phyloP scores from a whole-genome alignment of 192 early-diverging fungal genomes.

The Coemansia sp. region DNA sequence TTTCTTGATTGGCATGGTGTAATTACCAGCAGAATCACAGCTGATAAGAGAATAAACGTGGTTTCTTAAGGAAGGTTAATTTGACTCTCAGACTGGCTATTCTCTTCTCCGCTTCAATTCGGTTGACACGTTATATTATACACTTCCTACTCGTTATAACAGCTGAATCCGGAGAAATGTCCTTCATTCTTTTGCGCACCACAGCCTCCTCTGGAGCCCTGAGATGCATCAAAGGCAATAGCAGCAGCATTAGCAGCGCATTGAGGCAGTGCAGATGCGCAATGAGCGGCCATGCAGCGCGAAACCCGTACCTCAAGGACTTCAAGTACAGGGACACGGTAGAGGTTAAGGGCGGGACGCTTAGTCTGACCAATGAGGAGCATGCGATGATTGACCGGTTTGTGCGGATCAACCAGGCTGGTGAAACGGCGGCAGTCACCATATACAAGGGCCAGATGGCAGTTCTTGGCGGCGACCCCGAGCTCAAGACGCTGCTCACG shows the following conservation, averaged over 20 bases:
- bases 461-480: slow-evolving; percentile 68
- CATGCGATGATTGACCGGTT: slow-evolving; percentile 66
- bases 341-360: slow-evolving; percentile 21
- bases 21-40: no score
- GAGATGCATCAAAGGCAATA: not conserved
- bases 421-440: slow-evolving; percentile 92
- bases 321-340: slow-evolving; percentile 35
- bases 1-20: no score
- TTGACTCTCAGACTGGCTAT: no score
- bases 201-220: not conserved
- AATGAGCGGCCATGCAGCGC: slow-evolving; percentile 37
- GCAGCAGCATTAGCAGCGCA: not conserved
- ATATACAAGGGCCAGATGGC: slow-evolving; percentile 97
- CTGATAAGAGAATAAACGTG: no score
- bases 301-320: slow-evolving; percentile 47
- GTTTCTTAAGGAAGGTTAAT: no score
- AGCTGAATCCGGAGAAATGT: not conserved
- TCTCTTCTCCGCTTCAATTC: no score
- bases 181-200: not conserved
- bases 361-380: slow-evolving; percentile 56
- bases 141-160: no score
- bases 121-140: no score
- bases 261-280: slow-evolving; percentile 2
- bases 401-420: slow-evolving; percentile 96
- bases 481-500: slow-evolving; percentile 70